A percentile compares a stretch with the other conserved stretches of the same genome.
Conservation (phyloP, 345 rosid genomes). For the Corymbia maculata region DNA sequence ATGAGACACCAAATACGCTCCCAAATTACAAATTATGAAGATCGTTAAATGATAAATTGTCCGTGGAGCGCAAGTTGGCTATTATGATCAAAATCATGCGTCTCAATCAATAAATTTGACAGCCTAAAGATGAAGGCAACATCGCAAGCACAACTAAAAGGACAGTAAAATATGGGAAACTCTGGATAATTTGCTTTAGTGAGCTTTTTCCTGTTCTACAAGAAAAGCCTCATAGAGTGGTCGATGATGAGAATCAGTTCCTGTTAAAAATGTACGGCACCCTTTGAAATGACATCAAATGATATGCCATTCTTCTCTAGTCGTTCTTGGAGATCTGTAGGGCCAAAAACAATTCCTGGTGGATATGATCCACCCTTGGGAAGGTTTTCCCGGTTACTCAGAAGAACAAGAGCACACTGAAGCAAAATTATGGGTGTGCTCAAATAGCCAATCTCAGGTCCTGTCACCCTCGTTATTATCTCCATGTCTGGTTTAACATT, state of each 20-base stretch:
- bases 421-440: constrained; percentile 59
- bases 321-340: constrained; percentile 62
- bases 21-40: background rate
- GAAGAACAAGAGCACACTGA: constrained; percentile 59
- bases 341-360: constrained; percentile 74
- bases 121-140: background rate
- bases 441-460: constrained; percentile 87
- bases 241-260: background rate
- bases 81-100: background rate
- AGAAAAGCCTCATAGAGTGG: background rate
- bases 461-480: constrained; percentile 60
- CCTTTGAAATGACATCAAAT: constrained; percentile 63
- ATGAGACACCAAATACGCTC: background rate
- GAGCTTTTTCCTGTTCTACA: background rate
- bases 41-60: background rate
- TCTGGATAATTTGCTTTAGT: background rate
- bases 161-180: background rate
- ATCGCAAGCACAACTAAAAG: background rate
- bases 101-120: background rate
- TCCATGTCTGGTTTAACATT: constrained; percentile 50
- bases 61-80: background rate
- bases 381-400: constrained; percentile 44
- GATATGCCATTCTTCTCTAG: constrained; percentile 70
- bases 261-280: background rate
- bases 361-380: constrained; percentile 73